Percentiles rank a stretch among this genome's conserved stretches.
Evolutionary conservation across 2,329 filamentous ascomycete genomes (phyloP).

Genomic region (Penicillium sp.): DNA sequence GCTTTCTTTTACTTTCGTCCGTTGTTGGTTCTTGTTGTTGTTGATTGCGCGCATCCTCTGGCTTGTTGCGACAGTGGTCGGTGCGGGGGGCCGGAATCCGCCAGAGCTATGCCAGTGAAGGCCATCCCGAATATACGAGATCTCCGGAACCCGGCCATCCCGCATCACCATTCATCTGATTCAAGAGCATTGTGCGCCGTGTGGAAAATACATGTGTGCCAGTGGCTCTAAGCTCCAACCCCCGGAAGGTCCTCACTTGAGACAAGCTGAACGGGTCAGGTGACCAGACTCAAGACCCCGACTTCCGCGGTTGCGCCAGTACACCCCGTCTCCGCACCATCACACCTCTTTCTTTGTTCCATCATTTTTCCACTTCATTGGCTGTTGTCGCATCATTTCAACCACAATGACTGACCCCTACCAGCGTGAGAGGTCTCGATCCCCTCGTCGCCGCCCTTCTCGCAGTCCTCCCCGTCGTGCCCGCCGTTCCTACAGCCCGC

Average conservation of each 20-base stretch:
- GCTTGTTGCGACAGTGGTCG: slow-evolving; percentile 17
- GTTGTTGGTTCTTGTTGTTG: no score
- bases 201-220: background rate
- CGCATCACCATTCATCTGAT: background rate
- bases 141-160: background rate
- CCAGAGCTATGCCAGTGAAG: slow-evolving; percentile 10
- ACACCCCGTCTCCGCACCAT: slow-evolving; percentile 5
- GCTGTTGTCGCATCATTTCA: background rate
- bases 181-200: background rate
- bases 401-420: slow-evolving; percentile 34
- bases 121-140: slow-evolving; percentile 3
- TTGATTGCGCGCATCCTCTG: background rate
- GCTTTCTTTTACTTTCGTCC: background rate
- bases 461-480: slow-evolving; percentile 78
- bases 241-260: slow-evolving; percentile 21
- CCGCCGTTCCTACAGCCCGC: slow-evolving; percentile 76
- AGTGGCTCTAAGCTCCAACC: slow-evolving; percentile 8
- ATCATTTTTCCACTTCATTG: background rate
- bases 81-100: slow-evolving; percentile 24
- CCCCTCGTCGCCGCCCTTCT: slow-evolving; percentile 65
- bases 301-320: slow-evolving; percentile 1
- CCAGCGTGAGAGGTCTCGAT: slow-evolving; percentile 77
- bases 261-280: slow-evolving; percentile 18
- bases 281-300: slow-evolving; percentile 15
- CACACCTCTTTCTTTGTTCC: slow-evolving; percentile 5